Base-by-base conservation (phyloP, 2,329 filamentous ascomycete species). In the Hypoxylon sp. region DNA sequence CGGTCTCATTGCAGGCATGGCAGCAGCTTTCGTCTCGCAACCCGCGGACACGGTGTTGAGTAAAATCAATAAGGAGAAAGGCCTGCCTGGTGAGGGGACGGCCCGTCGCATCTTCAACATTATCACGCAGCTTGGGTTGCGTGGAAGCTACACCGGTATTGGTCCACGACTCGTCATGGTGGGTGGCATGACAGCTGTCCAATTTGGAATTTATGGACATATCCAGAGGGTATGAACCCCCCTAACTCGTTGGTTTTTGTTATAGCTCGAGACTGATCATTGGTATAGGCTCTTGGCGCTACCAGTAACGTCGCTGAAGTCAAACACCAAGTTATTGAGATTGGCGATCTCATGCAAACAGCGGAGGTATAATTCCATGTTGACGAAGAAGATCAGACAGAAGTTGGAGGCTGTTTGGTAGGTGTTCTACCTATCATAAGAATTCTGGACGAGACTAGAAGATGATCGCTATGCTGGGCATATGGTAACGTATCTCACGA, bases 1-100 rank as follows among this genome's bases (percentile, higher is more conserved):
- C 41, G 71, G 71, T 13, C 67, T 73, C 6, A 48, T 72, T 30
- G 71, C 71, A 19, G 71, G 70, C 47, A 69, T 73, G 61, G 70
- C 71, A 4, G 71, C 70, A 28, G 68, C 71, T 6, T 59, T 73
- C 39, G 70, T 73, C 22, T 72, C 71, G 6, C 71, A 73, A 48
- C 71, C 71, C 22, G 71, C 71, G 22, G 71, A 73, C 59, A 73
- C 71, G 15, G 65, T 73, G 32, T 63, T 73, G 49, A 69, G 65
- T 19, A 72, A 72, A 62, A 73, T 73, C 59, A 73, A 73, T 57
- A 72, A 73, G 43, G 59, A 58, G 8, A 70, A 72, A 58, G 68
- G 66, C 13, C 59, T 30, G 30, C 58, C 69, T 10, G 71, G 71
- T 17, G 71, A 73, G 46, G 65, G 71, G 20, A 69, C 61, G 17